Evolutionary conservation across 2,329 filamentous ascomycete genomes (phyloP), one percentile per base, ranked within the genome.

Genomic region (Colletotrichum camelliae): DNA sequence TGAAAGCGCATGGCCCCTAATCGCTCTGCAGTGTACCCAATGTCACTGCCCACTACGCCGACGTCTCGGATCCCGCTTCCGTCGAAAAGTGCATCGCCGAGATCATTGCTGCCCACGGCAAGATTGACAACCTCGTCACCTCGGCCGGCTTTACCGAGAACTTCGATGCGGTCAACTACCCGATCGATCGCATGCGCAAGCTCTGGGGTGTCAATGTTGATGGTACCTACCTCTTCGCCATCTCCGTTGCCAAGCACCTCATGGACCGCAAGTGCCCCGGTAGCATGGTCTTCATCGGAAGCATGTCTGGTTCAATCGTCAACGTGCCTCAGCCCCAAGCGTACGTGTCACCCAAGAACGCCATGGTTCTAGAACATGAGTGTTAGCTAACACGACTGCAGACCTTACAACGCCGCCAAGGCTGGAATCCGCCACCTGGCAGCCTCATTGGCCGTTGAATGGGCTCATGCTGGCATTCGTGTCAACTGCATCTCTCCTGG

Each of bases 81-180:
- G 96, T 98, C 77, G 93, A 94, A 74, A 85, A 88, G 37, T 94
- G 94, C 80, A 89, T 98, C 79, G 87, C 89, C 48, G 93, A 95
- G 76, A 90, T 96, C 79, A 83, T 96, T 67, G 80, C 87, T 65
- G 86, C 90, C 75, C 96, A 98, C 83, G 93, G 93, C 85, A 94
- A 94, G 84, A 95, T 98, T 80, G 96, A 98, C 86, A 93, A 95
- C 85, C 91, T 98, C 31, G 96, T 98, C 80, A 98, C 96, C 31
- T 97, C 95, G n/a, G 96, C 96, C 66, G 96, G 96, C 61, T 98
- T 98, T 87, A 97, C 95, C 16, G 96, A 98, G 88, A 98, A 98
- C 88, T 97, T 96, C 82, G 94, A 97, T 81, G 96, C 96, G 62
- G 94, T 96, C 81, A 93, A 93, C 79, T 98, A 98, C 86, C 96